Evolutionary conservation across 2,329 filamentous ascomycete genomes (phyloP).

Genomic region (Fusarium mangiferae): DNA sequence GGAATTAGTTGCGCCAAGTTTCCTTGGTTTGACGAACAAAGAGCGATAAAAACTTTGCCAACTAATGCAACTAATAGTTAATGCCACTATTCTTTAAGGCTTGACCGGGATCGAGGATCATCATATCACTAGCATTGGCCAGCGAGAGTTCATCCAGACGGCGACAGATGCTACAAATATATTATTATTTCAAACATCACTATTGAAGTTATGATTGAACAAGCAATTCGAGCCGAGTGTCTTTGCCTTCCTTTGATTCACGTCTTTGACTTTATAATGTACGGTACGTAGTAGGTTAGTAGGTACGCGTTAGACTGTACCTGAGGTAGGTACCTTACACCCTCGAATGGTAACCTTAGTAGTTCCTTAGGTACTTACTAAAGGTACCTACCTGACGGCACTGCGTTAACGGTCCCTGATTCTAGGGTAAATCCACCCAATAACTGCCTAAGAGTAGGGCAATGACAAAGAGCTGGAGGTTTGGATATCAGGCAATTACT

Average conservation of each 20-base stretch:
- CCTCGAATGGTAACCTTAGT: background rate
- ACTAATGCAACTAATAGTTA: conserved; percentile 5
- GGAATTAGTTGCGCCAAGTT: conserved; percentile 14
- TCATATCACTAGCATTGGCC: background rate
- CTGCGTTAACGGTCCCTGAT: background rate
- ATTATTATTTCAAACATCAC: background rate
- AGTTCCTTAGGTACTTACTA: too few species aligned
- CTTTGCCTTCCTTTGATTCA: background rate
- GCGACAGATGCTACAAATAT: background rate
- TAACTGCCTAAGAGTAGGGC: background rate
- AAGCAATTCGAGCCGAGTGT: background rate
- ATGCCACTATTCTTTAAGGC: conserved; percentile 5
- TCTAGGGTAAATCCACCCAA: background rate
- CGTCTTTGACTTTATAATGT: background rate
- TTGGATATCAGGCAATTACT: background rate
- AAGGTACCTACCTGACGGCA: background rate
- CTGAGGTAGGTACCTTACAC: background rate
- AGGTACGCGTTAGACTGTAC: background rate
- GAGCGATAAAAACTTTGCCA: conserved; percentile 15
- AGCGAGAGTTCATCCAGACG: background rate
- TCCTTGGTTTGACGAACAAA: conserved; percentile 11
- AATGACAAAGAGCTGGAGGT: background rate
- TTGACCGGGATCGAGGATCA: conserved; percentile 6
- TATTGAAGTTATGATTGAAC: background rate
- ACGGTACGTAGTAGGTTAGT: background rate